Conservation (phyloP, 805 yeast species). For the Pichia nakasei region DNA sequence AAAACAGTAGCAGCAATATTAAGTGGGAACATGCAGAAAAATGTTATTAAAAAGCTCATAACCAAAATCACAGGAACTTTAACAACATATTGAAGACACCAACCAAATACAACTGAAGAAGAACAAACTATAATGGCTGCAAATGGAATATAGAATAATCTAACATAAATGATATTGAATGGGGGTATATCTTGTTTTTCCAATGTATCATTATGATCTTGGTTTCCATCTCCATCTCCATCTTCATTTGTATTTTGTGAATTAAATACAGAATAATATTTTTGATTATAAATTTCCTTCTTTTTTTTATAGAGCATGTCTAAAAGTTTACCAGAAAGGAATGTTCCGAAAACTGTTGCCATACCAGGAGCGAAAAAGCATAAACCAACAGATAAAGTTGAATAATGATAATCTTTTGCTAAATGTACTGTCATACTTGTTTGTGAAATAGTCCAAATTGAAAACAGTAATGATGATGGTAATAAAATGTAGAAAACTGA, state of each 20-base stretch:
- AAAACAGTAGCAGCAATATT: conserved; percentile 55
- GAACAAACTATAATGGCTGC: conserved; percentile 30
- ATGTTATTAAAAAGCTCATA: conserved; percentile 47
- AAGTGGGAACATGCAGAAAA: conserved; percentile 49
- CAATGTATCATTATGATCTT: not conserved
- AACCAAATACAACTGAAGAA: conserved; percentile 49
- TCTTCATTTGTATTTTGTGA: not conserved
- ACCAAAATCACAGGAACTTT: conserved; percentile 50
- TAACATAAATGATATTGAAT: conserved; percentile 47
- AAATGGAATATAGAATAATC: conserved; percentile 42
- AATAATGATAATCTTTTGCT: conserved; percentile 39
- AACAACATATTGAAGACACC: conserved; percentile 51
- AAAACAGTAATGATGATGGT: conserved; percentile 55
- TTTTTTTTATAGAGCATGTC: conserved; percentile 40
- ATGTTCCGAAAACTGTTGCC: conserved; percentile 53
- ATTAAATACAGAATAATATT: conserved; percentile 6
- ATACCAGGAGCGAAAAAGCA: conserved; percentile 70
- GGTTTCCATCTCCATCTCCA: not conserved
- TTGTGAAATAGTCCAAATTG: conserved; percentile 61
- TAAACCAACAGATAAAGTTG: conserved; percentile 53
- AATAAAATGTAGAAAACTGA: conserved; percentile 35
- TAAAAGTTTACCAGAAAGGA: conserved; percentile 47
- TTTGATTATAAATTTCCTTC: conserved; percentile 24
- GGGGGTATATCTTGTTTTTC: conserved; percentile 20
- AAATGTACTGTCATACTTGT: conserved; percentile 56